phyloP scores from a whole-genome alignment of 139 green algal species.

The Picochlorum sp. region DNA sequence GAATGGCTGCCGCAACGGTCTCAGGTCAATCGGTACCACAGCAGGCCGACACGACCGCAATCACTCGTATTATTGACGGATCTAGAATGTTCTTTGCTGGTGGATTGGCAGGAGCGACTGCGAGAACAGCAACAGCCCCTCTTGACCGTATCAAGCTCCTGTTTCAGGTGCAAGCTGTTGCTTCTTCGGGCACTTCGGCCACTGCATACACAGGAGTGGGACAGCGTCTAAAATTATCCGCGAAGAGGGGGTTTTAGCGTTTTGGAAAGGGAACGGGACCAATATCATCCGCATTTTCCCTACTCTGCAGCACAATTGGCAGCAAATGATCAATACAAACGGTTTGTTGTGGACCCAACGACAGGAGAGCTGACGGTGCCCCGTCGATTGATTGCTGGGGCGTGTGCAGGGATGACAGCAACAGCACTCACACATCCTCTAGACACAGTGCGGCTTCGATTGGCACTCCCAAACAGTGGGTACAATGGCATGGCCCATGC shows the following conservation, averaged over 20 bases:
- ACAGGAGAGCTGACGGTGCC: conserved; percentile 57
- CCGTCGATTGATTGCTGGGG: conserved; percentile 62
- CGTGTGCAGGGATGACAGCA: conserved; percentile 88
- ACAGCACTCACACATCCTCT: conserved; percentile 91
- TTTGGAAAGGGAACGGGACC: conserved; percentile 89
- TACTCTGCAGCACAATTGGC: conserved; percentile 70
- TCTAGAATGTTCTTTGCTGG: conserved; percentile 48
- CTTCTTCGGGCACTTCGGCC: conserved; percentile 25
- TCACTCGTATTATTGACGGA: neutral
- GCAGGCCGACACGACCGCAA: neutral
- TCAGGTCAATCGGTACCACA: no score
- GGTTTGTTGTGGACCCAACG: conserved; percentile 37
- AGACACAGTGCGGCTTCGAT: conserved; percentile 75
- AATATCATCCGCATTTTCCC: conserved; percentile 90
- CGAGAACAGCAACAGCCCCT: conserved; percentile 59
- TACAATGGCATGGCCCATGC: conserved; percentile 61
- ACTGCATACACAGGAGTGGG: conserved; percentile 75
- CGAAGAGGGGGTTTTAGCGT: conserved; percentile 80
- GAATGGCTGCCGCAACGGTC: no score
- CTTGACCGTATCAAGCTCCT: conserved; percentile 92
- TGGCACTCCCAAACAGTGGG: conserved; percentile 73
- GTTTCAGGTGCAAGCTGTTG: conserved; percentile 80
- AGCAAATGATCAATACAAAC: conserved; percentile 38
- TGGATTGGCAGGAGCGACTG: conserved; percentile 56
- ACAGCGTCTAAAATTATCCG: conserved; percentile 72